Base-by-base conservation (phyloP, 352 stramenopile genomes). In the Phytophthora agathidicida region DNA sequence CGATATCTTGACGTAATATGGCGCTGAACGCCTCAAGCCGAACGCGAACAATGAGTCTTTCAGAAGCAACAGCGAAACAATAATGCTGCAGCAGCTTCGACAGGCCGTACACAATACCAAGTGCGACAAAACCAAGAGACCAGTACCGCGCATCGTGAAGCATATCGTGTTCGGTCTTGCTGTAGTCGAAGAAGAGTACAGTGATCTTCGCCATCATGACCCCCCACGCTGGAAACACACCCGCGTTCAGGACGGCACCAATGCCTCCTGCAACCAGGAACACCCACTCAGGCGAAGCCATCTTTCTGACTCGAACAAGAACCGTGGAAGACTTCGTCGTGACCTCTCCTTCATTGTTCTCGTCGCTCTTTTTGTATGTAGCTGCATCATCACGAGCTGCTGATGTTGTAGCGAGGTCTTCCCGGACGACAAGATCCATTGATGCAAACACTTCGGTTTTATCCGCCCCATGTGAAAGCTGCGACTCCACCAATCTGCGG, bases 1-100 rank as follows among this genome's bases (percentile, higher is more conserved):
- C 80, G 16, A 90, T 45, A 36, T 94, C 75, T 60, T 91, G 81
- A 16, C 51, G 52, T 3, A 93, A 52, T 57, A 90, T 87, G 8
- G 73, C 58, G 19, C 32, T 44, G 42, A 78, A 87, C 5, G 71
- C 58, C 2, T 17, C 1, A 0, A 60, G 38, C 0, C 76, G 65
- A 2, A 87, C 35, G 3, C 75, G 65, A 16, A 35, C 32, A 3
- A 80, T 77, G 22, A 89, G 65, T 10, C 63, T 55, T 38, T 80
- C 58, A 0, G 62, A 65, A 1, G 73, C 65, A 7, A 78, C 56
- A 5, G 57, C 59, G 45, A 89, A 87, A 1, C 54, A 45, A 38
- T 74, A 82, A 26, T 80, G 48, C 41, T 82, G 67, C 14, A 62
- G 14, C 0, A 45, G 42, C 3, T 67, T 48, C 0, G 63, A 77